Evolutionary conservation across 306 rosid genomes (phyloP), one percentile per base, ranked within the genome.

Genomic region (Prunus padus): DNA sequence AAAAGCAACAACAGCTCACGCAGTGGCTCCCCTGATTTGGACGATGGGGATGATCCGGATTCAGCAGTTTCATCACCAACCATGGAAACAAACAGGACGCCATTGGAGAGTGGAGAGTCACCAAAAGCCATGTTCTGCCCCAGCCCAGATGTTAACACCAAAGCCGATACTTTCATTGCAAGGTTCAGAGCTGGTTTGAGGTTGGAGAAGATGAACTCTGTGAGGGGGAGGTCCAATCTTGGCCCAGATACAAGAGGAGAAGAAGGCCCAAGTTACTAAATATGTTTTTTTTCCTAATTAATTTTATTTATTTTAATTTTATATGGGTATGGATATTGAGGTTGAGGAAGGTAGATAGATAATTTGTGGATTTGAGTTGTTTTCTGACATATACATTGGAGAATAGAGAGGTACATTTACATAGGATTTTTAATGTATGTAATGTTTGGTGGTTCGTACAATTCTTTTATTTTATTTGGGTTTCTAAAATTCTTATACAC

Each of bases 191-290:
- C 95, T 23, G 88, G 89, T 70, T 81, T 94, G 69, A 80, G 74
- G 86, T 65, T 86, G 84, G 96, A 93, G 89, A 88, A 86, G 82
- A 85, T 89, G 81, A 88, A 94, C 31, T 94, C 98, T 40, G 62
- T 88, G 85, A 80, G 78, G 56, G 83, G 82, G 75, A 81, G 73
- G 75, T 89, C 90, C 30, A 87, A 87, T 73, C 79, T 91, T 15
- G 86, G 88, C 70, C 85, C 74, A 52, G 59, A 76, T 65, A 5
- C 59, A 26, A 44, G 76, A 18, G n/a, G 45, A 52, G 56, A 68
- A 23, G 67, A 33, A 65, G 67, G 71, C 78, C 65, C 80, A 68
- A 61, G 71, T 45, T 45, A 65, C 52, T 77, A 15, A 37, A 67
- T 28, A 47, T 25, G 28, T 19, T 28, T 62, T 65, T 75, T 63